Evolutionary conservation across 805 yeast species (phyloP), one percentile per base, ranked within the genome.

Genomic region (Kodamaea kaohsiungensis): DNA sequence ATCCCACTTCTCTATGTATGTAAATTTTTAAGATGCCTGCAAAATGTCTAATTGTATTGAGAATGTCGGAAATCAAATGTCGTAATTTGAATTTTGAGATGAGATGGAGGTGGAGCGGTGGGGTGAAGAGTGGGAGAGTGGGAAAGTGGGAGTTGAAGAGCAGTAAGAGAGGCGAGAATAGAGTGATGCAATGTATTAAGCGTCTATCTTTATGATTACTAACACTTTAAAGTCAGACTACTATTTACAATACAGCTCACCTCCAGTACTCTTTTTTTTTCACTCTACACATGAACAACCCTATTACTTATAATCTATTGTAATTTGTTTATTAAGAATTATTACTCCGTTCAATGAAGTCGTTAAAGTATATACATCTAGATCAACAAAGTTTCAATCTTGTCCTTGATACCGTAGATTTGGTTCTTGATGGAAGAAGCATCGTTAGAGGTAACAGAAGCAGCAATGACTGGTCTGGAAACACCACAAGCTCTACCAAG

Each of bases 401-500:
- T 92, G 83, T 95, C 98, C 90, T 95, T 95, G 78, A 93, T 91
- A 72, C 89, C 89, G 79, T 89, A 91, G 80, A 95, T 90, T 84
- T 93, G 98, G 84, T 81, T 90, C 85, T 91, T 91, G 81, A 95
- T 89, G 69, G 97, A 89, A 66, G 98, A 91, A 68, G 97, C 96
- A 72, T 95, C 99, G 80, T 95, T 95, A 64, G 98, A 86, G 73
- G 99, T 95, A 72, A 95, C 95, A 60, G 96, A 88, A 61, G 98
- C 98, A 71, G 99, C 96, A 73, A 95, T 93, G 57, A 95, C 99
- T 63, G 98, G 98, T 85, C 99, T 89, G 54, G 98, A 91, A 60
- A 95, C 99, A 81, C 99, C 99, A 82, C 99, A 95, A 68, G 99
- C 98, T 83, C 99, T 90, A 76, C 99, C 99, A 68, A 95, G 83